Percentiles rank a stretch among this genome's conserved stretches.
These are phyloP conservation scores for Chrysanthemum lavandulifolium DNA, from an alignment of 129 eudicot species.

Conservation along the genomic window DNA sequence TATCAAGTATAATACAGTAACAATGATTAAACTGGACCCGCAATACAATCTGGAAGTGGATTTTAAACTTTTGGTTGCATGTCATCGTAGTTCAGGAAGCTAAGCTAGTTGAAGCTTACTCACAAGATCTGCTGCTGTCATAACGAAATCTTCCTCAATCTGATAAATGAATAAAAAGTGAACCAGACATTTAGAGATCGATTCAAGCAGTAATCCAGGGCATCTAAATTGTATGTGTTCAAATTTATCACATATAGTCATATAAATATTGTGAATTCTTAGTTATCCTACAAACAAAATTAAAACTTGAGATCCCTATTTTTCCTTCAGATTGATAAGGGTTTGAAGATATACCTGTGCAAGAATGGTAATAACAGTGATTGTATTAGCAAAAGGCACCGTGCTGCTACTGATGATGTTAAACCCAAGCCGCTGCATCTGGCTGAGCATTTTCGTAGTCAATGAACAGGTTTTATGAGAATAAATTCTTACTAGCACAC, in stretches of 20 bases:
- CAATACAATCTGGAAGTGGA: neutral
- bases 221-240: neutral
- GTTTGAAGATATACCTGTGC: conserved; percentile 45
- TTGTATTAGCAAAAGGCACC: conserved; percentile 37
- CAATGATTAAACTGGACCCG: too few species aligned
- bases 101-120: neutral
- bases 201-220: neutral
- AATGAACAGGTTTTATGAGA: conserved; percentile 30
- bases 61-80: too few species aligned
- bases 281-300: neutral
- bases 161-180: conserved; percentile 7
- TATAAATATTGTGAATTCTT: neutral
- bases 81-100: neutral
- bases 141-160: conserved; percentile 26
- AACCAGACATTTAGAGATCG: neutral
- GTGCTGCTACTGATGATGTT: conserved; percentile 34
- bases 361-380: conserved; percentile 38
- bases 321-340: neutral
- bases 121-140: conserved; percentile 28
- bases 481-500: conserved; percentile 44
- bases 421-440: conserved; percentile 43
- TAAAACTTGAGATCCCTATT: neutral
- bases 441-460: conserved; percentile 27
- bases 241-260: neutral
- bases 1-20: too few species aligned